A percentile compares a stretch with the other conserved stretches of the same genome.
Conservation (phyloP, 768 basidiomycete genomes). For the Artomyces pyxidatus region DNA sequence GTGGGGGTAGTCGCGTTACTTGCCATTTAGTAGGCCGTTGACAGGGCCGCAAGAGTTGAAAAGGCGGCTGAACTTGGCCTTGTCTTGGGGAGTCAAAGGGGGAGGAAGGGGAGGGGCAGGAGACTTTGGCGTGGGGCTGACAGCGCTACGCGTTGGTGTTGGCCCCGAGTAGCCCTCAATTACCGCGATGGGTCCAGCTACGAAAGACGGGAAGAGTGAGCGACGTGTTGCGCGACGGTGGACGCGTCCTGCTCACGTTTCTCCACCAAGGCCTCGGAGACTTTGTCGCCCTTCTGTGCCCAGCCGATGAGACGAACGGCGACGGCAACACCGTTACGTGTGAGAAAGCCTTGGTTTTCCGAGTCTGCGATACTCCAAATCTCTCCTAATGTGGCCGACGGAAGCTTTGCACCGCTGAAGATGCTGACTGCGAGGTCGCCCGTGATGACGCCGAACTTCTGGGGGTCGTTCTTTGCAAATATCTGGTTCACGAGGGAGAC, state of each 20-base stretch:
- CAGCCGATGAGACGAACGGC: conserved; percentile 89
- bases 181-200: conserved; percentile 79
- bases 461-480: conserved; percentile 64
- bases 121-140: conserved; percentile 45
- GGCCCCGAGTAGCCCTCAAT: conserved; percentile 60
- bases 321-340: conserved; percentile 78
- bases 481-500: conserved; percentile 62
- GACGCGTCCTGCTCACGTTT: conserved; percentile 50
- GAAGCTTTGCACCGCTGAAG: conserved; percentile 76
- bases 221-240: conserved; percentile 7
- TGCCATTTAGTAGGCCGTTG: conserved; percentile 74
- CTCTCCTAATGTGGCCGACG: conserved; percentile 74
- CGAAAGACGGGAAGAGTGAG: conserved; percentile 7
- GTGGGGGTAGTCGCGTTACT: conserved; percentile 16
- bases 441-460: conserved; percentile 77
- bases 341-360: conserved; percentile 88
- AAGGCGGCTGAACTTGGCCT: conserved; percentile 71
- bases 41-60: conserved; percentile 66
- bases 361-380: conserved; percentile 92
- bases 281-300: conserved; percentile 78
- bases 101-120: conserved; percentile 45
- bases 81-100: conserved; percentile 70
- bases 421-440: conserved; percentile 88
- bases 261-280: conserved; percentile 50
- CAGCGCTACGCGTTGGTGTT: conserved; percentile 49